Evolutionary conservation across 2,329 filamentous ascomycete species (phyloP).

Genomic region (Verticillium albo-atrum): DNA sequence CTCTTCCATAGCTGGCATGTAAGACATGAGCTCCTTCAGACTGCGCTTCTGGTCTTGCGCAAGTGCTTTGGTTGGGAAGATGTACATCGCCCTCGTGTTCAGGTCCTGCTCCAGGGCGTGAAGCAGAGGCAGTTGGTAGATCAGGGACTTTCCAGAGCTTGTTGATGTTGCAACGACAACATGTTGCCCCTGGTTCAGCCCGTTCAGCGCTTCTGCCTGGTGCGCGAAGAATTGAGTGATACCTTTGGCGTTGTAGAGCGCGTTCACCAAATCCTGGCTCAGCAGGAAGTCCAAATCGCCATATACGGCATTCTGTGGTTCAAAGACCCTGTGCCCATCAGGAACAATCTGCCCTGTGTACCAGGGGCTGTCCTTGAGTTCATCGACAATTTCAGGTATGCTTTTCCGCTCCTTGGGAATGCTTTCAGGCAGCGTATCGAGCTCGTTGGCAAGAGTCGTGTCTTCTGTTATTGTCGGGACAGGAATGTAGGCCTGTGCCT

Average conservation of each 20-base stretch:
- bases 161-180: conserved; percentile 94
- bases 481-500: conserved; percentile 60
- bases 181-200: conserved; percentile 73
- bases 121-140: conserved; percentile 91
- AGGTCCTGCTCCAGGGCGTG: conserved; percentile 77
- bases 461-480: conserved; percentile 41
- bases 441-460: conserved; percentile 21
- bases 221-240: conserved; percentile 88
- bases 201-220: conserved; percentile 90
- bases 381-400: conserved; percentile 79
- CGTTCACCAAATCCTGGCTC: conserved; percentile 91
- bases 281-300: conserved; percentile 82
- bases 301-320: conserved; percentile 75
- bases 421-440: conserved; percentile 53
- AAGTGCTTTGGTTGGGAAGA: conserved; percentile 94
- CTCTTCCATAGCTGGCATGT: conserved; percentile 72
- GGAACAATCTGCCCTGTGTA: conserved; percentile 92
- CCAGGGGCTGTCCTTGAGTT: conserved; percentile 79
- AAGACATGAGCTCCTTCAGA: conserved; percentile 76
- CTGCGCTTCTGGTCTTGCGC: conserved; percentile 92
- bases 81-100: conserved; percentile 85
- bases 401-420: conserved; percentile 78
- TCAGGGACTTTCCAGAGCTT: conserved; percentile 95
- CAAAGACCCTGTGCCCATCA: conserved; percentile 86
- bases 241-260: conserved; percentile 83